phyloP scores from a whole-genome alignment of 805 yeast genomes.

The Candida ficus region DNA sequence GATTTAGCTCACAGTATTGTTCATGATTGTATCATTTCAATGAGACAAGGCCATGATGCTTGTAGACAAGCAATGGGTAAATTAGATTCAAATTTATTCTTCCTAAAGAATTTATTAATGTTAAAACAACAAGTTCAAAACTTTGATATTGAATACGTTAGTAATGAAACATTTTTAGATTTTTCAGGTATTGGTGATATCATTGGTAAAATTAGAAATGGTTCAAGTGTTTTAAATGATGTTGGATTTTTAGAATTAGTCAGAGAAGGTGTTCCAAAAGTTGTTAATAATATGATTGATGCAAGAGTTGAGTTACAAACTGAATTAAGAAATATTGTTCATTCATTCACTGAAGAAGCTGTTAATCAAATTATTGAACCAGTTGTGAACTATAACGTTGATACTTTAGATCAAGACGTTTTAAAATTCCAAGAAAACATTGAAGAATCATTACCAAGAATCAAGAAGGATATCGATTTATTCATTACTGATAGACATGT shows the following conservation, averaged over 20 bases:
- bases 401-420: slow-evolving; percentile 27
- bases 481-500: slow-evolving; percentile 55
- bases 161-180: slow-evolving; percentile 71
- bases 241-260: slow-evolving; percentile 41
- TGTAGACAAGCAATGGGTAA: slow-evolving; percentile 43
- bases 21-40: slow-evolving; percentile 64
- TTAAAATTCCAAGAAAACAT: slow-evolving; percentile 44
- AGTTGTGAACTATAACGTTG: slow-evolving; percentile 22
- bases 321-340: slow-evolving; percentile 67
- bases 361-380: slow-evolving; percentile 45
- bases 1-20: slow-evolving; percentile 85
- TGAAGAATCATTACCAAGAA: slow-evolving; percentile 49
- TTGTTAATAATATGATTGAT: slow-evolving; percentile 78
- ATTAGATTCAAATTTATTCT: slow-evolving; percentile 57
- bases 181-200: slow-evolving; percentile 68
- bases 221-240: slow-evolving; percentile 20
- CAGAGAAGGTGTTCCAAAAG: slow-evolving; percentile 69
- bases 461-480: slow-evolving; percentile 44
- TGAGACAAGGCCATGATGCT: slow-evolving; percentile 48
- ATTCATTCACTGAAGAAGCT: slow-evolving; percentile 59
- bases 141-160: slow-evolving; percentile 74
- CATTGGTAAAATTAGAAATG: slow-evolving; percentile 34
- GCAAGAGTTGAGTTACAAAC: slow-evolving; percentile 67
- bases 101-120: slow-evolving; percentile 65
- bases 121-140: slow-evolving; percentile 63